Base-by-base conservation (phyloP, 2,329 filamentous ascomycete species). In the Colletotrichum sp. region DNA sequence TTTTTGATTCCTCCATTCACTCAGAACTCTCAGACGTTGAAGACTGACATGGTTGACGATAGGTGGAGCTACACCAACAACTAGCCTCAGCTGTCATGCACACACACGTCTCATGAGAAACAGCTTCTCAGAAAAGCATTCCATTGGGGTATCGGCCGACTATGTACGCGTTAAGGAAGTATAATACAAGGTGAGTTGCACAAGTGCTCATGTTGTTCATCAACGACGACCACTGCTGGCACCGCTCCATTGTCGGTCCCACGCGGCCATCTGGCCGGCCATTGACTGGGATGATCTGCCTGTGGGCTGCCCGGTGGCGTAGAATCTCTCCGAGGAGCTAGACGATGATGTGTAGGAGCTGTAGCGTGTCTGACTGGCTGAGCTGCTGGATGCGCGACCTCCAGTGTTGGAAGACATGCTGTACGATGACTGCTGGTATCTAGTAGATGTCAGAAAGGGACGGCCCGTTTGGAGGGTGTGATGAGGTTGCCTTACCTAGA, bases 331-430 rank as follows among this genome's bases (percentile, higher is more conserved):
- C 51, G 66, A 64, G 24, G 58, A 18, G 38, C 54, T 59, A 21
- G 24, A 36, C 31, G 72, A 61, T 24, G 29, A 12, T 8, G 54
- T 5, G 59, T 72, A 74, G 12, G 68, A 55, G 31, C 27, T 55
- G 9, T 43, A 55, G 16, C 31, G 38, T 5, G 64, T 38, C 36
- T 69, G 58, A n/a, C n/a, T 24, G 31, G 58, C 18, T 27, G 65
- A 33, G 63, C 47, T 24, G 57, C 61, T 43, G 5, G 55, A 36
- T 12, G 29, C 18, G 8, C 34, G 69, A 8, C 72, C 70, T 24
- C 24, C 31, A 33, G 69, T 74, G n/a, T 62, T 74, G 21, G 68
- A 57, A 38, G 72, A 73, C 16, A 29, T 51, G 64, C 58, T 73
- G 36, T 68, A 55, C 18, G 24, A 34, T 43, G 68, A 71, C 38